Evolutionary conservation across 1,139 yeast genomes (phyloP), one percentile per base, ranked within the genome.

Genomic region (Kazachstania sp.): DNA sequence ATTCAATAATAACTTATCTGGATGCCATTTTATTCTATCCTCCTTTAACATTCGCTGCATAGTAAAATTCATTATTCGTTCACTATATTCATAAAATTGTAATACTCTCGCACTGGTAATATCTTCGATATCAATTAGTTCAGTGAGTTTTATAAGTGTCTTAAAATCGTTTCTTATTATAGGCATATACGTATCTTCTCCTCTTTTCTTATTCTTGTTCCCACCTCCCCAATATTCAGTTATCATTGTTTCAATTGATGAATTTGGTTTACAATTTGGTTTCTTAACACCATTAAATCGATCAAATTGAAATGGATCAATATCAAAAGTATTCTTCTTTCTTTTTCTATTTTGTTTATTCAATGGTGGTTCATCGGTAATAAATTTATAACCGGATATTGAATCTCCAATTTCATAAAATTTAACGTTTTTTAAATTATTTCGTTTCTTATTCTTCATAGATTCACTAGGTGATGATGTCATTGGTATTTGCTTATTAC

Each of bases 21-120:
- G 50, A 35, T 48, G 50, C 50, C 50, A 48, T 32, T 28, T 43
- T n/a, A 45, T 30, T 32, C 50, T 43, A 12, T 48, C 50, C 15
- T 20, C 35, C 34, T 46, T 45, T 37, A 48, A 29, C 4, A 48
- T n/a, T 12, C 15, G 13, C 4, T 9, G 15, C 13, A 23, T 12
- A 8, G 13, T 15, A 13, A 28, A n/a, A 3, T 19, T 16, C 38
- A 48, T 12, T 16, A 45, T 6, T 12, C 9, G 4, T 16, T 23
- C 8, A 36, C 50, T 48, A 32, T 20, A 13, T 7, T 28, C 31
- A 29, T 48, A 48, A 29, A 48, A 48, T 3, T 23, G 8, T n/a
- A 32, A 32, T 32, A 32, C 36, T 5, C 2, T 32, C 16, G n/a
- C 36, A 6, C 16, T 32, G 4, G 9, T 15, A 15, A 32, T 32